A percentile compares a stretch with the other conserved stretches of the same genome.
Evolutionary conservation across 805 yeast species (phyloP).

Genomic region (Metschnikowia colocasiae): DNA sequence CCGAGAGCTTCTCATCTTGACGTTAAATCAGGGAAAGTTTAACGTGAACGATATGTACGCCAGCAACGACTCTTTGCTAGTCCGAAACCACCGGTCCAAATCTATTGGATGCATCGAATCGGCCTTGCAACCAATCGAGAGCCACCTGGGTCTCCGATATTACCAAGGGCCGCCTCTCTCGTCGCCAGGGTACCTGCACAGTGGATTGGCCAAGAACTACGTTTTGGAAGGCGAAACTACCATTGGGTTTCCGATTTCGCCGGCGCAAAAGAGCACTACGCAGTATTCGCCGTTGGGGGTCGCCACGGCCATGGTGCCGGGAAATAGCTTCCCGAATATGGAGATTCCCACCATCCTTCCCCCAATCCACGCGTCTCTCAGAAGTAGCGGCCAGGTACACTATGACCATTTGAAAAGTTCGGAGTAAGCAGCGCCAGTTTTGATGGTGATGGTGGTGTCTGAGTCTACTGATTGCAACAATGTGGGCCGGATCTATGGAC

Average conservation of each 20-base stretch:
- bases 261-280: not conserved
- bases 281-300: not conserved
- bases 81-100: slow-evolving; percentile 7
- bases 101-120: slow-evolving; percentile 9
- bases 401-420: not conserved
- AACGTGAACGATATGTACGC: slow-evolving; percentile 5
- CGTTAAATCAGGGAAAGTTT: slow-evolving; percentile 9
- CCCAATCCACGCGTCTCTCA: not conserved
- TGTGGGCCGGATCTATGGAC: no score
- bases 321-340: not conserved
- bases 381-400: not conserved
- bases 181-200: not conserved
- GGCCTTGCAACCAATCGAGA: not conserved
- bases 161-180: not conserved
- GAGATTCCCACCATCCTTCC: slow-evolving; percentile 3
- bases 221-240: not conserved
- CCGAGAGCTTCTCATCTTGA: slow-evolving; percentile 12
- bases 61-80: slow-evolving; percentile 9
- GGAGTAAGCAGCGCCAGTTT: no score
- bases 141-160: not conserved
- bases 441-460: no score
- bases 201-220: not conserved
- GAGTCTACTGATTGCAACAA: no score
- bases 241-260: not conserved
- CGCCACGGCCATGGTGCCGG: not conserved